These are phyloP conservation scores for Claviceps capensis DNA, from an alignment of 2,329 filamentous ascomycete genomes.

Conservation along the genomic window DNA sequence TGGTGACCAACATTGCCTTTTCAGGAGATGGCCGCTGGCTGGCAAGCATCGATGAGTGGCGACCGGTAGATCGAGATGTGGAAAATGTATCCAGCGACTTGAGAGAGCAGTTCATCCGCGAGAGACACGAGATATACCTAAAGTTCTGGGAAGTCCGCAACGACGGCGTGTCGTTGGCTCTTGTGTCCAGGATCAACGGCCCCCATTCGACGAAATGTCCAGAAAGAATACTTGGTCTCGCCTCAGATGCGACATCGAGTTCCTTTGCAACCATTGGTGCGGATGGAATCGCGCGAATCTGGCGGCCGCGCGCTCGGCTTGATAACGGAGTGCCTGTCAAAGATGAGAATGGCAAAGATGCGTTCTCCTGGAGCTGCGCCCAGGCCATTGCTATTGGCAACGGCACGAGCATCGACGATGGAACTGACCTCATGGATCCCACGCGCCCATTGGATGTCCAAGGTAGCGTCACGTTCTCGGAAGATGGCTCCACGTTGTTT, in stretches of 20 bases:
- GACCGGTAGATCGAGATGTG: conserved; percentile 56
- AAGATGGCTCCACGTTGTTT: conserved; percentile 74
- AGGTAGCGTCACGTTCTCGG: conserved; percentile 63
- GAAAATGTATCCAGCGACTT: conserved; percentile 26
- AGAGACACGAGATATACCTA: conserved; percentile 60
- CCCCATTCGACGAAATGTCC: conserved; percentile 53
- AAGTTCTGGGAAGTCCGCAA: conserved; percentile 76
- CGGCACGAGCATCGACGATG: conserved; percentile 28
- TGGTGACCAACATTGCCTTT: conserved; percentile 60
- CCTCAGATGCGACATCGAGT: conserved; percentile 51
- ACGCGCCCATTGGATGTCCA: conserved; percentile 25
- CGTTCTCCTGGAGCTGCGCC: conserved; percentile 64
- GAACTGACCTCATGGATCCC: conserved; percentile 13
- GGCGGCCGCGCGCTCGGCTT: conserved; percentile 60
- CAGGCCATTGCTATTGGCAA: conserved; percentile 42
- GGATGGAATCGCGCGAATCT: conserved; percentile 66
- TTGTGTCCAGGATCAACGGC: conserved; percentile 71
- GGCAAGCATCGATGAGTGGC: conserved; percentile 85
- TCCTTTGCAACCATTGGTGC: conserved; percentile 78
- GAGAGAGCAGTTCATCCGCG: conserved; percentile 32
- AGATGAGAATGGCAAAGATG: conserved; percentile 39
- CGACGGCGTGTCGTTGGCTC: conserved; percentile 46
- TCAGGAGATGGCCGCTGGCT: conserved; percentile 79
- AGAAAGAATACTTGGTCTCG: conserved; percentile 56
- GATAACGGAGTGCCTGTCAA: conserved; percentile 54